phyloP scores from a whole-genome alignment of 371 early-diverging fungal species.

The Coemansia sp. region DNA sequence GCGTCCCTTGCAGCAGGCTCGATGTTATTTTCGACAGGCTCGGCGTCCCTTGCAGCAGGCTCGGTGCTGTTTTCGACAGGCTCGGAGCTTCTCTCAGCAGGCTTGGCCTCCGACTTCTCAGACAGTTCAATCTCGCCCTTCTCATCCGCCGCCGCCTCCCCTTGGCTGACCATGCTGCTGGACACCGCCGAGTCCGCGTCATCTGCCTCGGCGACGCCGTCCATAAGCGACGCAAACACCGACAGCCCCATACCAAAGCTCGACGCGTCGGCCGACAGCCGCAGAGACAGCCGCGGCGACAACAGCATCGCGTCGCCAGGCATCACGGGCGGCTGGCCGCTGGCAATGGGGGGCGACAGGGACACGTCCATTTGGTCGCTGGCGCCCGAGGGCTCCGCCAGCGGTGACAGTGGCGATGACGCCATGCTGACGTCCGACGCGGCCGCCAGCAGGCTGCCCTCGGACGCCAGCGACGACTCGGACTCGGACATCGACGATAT shows the following conservation, averaged over 20 bases:
- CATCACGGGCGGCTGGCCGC: not conserved
- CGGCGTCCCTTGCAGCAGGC: not conserved
- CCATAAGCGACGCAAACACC: constrained; percentile 19
- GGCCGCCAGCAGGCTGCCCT: not conserved
- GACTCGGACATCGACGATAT: constrained; percentile 19
- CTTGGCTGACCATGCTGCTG: not conserved
- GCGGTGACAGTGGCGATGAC: not conserved
- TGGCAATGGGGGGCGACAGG: too few species aligned
- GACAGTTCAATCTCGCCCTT: not conserved
- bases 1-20: not conserved
- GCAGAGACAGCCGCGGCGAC: constrained; percentile 34
- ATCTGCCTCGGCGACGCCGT: not conserved
- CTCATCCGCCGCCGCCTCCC: not conserved
- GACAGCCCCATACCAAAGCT: constrained; percentile 32
- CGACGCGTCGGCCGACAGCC: constrained; percentile 31
- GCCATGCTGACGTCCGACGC: constrained; percentile 12
- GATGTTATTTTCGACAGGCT: too few species aligned
- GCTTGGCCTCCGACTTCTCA: not conserved
- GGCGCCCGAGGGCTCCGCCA: not conserved
- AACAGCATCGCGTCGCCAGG: not conserved
- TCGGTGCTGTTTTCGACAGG: not conserved
- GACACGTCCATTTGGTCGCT: not conserved
- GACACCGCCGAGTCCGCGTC: not conserved
- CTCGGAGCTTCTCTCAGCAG: not conserved
- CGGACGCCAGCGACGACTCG: constrained; percentile 1